A percentile compares a stretch with the other conserved stretches of the same genome.
These are phyloP conservation scores for Fusarium tuaranense DNA, from an alignment of 2,329 filamentous ascomycete genomes.

Conservation along the genomic window DNA sequence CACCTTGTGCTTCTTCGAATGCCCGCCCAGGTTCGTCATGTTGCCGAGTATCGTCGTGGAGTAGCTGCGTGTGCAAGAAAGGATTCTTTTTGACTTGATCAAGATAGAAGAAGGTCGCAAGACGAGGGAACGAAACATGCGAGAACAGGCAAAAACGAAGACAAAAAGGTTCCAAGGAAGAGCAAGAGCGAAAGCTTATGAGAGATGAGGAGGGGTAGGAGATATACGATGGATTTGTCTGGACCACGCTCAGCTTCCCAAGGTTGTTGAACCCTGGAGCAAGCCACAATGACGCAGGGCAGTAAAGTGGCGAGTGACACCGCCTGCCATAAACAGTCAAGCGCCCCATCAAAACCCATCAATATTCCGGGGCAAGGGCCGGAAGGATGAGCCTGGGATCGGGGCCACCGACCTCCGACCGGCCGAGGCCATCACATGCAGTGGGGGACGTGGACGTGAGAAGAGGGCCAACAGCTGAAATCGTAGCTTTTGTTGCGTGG, in stretches of 20 bases:
- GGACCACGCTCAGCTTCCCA: conserved; percentile 35
- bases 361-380: conserved; percentile 34
- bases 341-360: conserved; percentile 45
- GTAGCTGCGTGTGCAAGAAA: conserved; percentile 28
- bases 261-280: conserved; percentile 46
- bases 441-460: not conserved
- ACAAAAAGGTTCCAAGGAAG: not conserved
- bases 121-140: conserved; percentile 42
- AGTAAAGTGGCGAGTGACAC: conserved; percentile 39
- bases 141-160: not conserved
- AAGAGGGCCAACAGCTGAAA: not conserved
- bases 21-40: conserved; percentile 58
- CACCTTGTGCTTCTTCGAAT: conserved; percentile 86
- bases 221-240: conserved; percentile 34
- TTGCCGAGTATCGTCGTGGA: conserved; percentile 41
- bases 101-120: conserved; percentile 27
- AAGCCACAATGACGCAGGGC: conserved; percentile 47
- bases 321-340: conserved; percentile 41
- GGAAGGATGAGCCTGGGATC: conserved; percentile 3
- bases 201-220: conserved; percentile 42
- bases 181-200: conserved; percentile 27
- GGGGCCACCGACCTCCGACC: conserved; percentile 24
- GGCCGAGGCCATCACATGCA: conserved; percentile 45
- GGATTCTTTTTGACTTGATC: conserved; percentile 23
- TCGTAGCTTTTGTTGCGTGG: conserved; percentile 14